These are phyloP conservation scores for Neobulgaria alba DNA, from an alignment of 2,329 filamentous ascomycete genomes.

Conservation along the genomic window DNA sequence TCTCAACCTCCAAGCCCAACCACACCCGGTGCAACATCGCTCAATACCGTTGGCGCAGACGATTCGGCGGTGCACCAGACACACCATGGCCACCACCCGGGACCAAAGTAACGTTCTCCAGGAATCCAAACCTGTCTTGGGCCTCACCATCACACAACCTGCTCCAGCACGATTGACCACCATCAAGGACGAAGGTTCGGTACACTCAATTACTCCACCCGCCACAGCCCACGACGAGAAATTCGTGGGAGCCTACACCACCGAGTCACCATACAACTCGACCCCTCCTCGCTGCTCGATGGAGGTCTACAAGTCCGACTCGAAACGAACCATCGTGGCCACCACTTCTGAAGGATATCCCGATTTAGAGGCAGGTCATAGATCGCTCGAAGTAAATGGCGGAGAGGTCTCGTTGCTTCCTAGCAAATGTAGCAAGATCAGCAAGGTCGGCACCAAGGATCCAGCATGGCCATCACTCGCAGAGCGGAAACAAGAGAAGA, in stretches of 20 bases:
- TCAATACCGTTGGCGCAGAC: neutral
- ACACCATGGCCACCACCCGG: neutral
- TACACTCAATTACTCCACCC: neutral
- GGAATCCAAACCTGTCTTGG: neutral
- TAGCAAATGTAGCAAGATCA: constrained; percentile 1
- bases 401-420: neutral
- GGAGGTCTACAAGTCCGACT: neutral
- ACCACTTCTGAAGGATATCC: neutral
- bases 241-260: neutral
- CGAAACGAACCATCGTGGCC: neutral
- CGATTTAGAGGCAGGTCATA: neutral
- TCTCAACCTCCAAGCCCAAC: neutral
- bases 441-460: neutral
- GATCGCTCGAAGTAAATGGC: neutral
- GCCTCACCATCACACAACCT: neutral
- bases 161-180: neutral
- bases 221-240: neutral
- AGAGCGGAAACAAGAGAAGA: neutral
- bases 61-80: neutral
- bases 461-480: neutral
- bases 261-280: neutral
- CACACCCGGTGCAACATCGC: neutral
- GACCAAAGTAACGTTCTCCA: neutral
- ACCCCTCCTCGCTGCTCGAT: neutral
- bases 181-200: neutral